Evolutionary conservation across 2,329 filamentous ascomycete species (phyloP).

Genomic region (Hawksworthiomyces lignivorus): DNA sequence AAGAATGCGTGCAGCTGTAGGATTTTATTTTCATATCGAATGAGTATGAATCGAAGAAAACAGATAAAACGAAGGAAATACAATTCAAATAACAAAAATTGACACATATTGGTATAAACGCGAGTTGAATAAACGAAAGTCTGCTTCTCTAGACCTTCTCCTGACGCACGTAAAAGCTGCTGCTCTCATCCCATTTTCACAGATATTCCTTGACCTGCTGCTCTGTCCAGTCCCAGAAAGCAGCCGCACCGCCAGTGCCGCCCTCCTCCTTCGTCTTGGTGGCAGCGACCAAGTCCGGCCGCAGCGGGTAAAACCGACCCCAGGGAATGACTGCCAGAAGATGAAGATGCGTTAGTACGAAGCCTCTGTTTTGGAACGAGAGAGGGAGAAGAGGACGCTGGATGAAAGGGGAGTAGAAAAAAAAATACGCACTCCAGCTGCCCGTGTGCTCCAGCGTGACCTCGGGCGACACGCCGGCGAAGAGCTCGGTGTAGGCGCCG

Average conservation of each 20-base stretch:
- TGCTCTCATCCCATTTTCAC: neutral
- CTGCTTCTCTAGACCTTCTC: neutral
- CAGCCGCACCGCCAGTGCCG: slow-evolving; percentile 3
- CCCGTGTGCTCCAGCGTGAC: slow-evolving; percentile 27
- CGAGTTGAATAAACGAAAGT: neutral
- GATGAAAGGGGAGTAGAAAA: no score
- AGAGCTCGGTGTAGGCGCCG: slow-evolving; percentile 43
- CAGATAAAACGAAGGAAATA: neutral
- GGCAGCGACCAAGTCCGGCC: neutral
- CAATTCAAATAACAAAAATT: neutral
- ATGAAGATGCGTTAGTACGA: no score
- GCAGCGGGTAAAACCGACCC: slow-evolving; percentile 3
- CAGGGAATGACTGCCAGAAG: slow-evolving; percentile 14
- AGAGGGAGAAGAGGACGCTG: no score
- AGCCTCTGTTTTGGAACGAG: no score
- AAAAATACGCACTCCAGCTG: no score
- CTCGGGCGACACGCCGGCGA: slow-evolving; percentile 35
- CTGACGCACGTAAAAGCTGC: no score
- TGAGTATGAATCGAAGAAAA: neutral
- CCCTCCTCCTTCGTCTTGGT: slow-evolving; percentile 8
- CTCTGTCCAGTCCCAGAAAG: slow-evolving; percentile 12
- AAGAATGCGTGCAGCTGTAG: no score
- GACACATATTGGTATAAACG: neutral
- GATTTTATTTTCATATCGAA: no score
- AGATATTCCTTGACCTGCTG: slow-evolving; percentile 9